phyloP scores from a whole-genome alignment of 169 alveolate genomes.

The Plasmodium billcollinsi region DNA sequence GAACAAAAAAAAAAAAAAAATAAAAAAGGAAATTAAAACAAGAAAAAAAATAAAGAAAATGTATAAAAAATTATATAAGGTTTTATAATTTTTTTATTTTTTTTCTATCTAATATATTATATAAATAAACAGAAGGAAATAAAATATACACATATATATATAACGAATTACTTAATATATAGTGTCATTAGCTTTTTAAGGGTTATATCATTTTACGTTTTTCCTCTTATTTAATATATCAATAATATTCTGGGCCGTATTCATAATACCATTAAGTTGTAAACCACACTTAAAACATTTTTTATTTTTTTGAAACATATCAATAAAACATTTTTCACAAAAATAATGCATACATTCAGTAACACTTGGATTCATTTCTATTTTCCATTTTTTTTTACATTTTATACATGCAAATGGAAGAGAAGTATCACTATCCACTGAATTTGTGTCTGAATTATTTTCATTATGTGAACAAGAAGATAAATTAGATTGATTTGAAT shows the following conservation, averaged over 20 bases:
- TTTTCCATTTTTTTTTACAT: constrained; percentile 90
- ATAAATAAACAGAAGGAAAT: background rate
- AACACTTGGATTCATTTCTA: constrained; percentile 90
- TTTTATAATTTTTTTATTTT: too few relatives aligned
- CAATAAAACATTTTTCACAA: constrained; percentile 94
- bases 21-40: too few relatives aligned
- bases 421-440: constrained; percentile 74
- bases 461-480: constrained; percentile 63
- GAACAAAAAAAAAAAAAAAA: too few relatives aligned
- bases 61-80: too few relatives aligned
- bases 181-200: background rate
- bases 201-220: background rate
- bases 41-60: too few relatives aligned
- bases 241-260: constrained; percentile 83
- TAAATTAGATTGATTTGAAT: constrained; percentile 13
- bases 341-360: constrained; percentile 95
- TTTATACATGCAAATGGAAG: constrained; percentile 86
- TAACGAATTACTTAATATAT: background rate
- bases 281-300: constrained; percentile 91
- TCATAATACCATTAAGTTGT: constrained; percentile 92
- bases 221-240: constrained; percentile 79
- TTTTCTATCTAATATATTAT: background rate
- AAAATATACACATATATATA: background rate
- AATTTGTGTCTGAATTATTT: constrained; percentile 28
- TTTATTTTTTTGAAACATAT: constrained; percentile 85